Conservation (phyloP, 352 stramenopile species). For the Phytophthora uliginosa region DNA sequence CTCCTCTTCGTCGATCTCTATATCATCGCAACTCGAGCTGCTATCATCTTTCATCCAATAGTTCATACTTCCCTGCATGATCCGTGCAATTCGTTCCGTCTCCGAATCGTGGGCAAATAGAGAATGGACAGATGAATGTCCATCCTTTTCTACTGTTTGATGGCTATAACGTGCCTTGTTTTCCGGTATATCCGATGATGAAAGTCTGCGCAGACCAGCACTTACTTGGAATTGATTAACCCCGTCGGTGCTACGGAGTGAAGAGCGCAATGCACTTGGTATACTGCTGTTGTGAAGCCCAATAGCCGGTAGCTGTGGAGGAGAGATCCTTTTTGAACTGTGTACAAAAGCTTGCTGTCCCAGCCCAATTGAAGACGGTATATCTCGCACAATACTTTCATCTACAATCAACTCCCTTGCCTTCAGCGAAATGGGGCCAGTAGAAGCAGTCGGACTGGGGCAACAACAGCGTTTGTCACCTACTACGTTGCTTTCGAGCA, state of each 20-base stretch:
- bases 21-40: conserved; percentile 36
- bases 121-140: conserved; percentile 12
- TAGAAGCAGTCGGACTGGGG: conserved; percentile 10
- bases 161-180: neutral
- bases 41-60: conserved; percentile 66
- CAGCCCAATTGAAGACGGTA: neutral
- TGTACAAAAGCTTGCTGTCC: neutral
- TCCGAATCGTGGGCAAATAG: conserved; percentile 60
- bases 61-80: conserved; percentile 79
- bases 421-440: neutral
- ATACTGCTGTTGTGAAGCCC: neutral
- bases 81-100: conserved; percentile 82
- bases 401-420: neutral
- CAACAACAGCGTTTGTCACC: conserved; percentile 2
- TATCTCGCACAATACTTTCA: neutral
- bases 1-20: conserved; percentile 47
- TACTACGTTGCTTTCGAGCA: neutral
- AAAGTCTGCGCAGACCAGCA: neutral
- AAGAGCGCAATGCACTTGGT: neutral
- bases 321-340: neutral
- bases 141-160: conserved; percentile 1
- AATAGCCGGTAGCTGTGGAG: neutral
- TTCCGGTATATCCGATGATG: neutral
- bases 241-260: neutral
- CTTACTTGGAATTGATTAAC: neutral